Percentiles rank a stretch among this genome's conserved stretches.
phyloP scores from a whole-genome alignment of 2,329 filamentous ascomycete species.

The Cladophialophora immunda region DNA sequence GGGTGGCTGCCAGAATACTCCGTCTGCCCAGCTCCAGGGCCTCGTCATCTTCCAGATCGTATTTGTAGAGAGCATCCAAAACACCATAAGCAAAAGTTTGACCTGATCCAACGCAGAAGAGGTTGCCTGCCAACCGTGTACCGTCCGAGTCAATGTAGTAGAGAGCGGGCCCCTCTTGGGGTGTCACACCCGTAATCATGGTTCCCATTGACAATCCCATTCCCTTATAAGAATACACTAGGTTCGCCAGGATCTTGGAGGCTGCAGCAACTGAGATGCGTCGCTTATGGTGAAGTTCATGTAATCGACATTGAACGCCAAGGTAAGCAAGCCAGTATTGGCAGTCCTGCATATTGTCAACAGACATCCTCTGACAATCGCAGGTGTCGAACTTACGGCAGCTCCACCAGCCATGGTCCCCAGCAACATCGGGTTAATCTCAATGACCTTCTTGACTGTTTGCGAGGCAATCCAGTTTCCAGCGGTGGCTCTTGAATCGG shows the following conservation, averaged over 20 bases:
- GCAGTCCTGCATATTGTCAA: slow-evolving; percentile 73
- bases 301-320: slow-evolving; percentile 97
- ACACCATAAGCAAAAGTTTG: slow-evolving; percentile 99
- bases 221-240: slow-evolving; percentile 98
- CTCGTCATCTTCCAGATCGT: slow-evolving; percentile 85
- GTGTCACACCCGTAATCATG: slow-evolving; percentile 97
- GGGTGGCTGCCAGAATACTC: slow-evolving; percentile 94
- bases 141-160: slow-evolving; percentile 99
- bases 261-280: slow-evolving; percentile 97
- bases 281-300: slow-evolving; percentile 99
- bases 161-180: slow-evolving; percentile 92
- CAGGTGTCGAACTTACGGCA: slow-evolving; percentile 65
- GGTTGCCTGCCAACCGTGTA: slow-evolving; percentile 87
- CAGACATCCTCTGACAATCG: background rate
- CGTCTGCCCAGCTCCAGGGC: slow-evolving; percentile 89
- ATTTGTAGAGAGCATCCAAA: slow-evolving; percentile 91
- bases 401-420: slow-evolving; percentile 99
- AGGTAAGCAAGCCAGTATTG: slow-evolving; percentile 99
- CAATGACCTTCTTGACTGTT: slow-evolving; percentile 99
- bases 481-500: slow-evolving; percentile 94
- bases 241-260: slow-evolving; percentile 97
- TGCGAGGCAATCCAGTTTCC: slow-evolving; percentile 99
- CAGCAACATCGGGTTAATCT: slow-evolving; percentile 92
- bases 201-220: slow-evolving; percentile 99
- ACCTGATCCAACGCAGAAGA: slow-evolving; percentile 97